Evolutionary conservation across 2,329 filamentous ascomycete species (phyloP), one percentile per base, ranked within the genome.

Genomic region (Microdochium bolleyi): DNA sequence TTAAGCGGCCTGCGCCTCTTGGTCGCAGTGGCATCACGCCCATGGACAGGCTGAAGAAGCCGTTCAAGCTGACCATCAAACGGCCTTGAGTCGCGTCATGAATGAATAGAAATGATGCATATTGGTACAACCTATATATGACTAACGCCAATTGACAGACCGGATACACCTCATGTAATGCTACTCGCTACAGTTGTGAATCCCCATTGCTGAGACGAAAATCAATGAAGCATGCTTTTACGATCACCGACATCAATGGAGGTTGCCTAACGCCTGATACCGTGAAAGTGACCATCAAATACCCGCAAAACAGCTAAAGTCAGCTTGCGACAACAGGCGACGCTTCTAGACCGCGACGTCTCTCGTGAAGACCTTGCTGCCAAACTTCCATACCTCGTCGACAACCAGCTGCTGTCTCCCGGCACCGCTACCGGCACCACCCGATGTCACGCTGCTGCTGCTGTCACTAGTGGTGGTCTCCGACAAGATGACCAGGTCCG

Each of bases 371-470:
- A 86, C 76, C 58, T 74, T 73, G 34, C 70, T 70, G 5, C 88
- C 87, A 72, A 89, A 89, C 70, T 91, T 91, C 87, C 87, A 91
- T 21, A 90, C 87, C 68, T 89, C 80, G 55, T 89, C 84, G n/a
- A 91, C 74, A 11, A 78, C 72, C 41, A 92, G 70, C 41, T 46
- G 41, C 41, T 46, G 41, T 19, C 19, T 16, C 34, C n/a, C 7
- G 9, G 7, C 14, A 19, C 14, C 13, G 41, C 34, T 16, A 5
- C 41, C 7, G 19, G 13, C 21, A 13, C 16, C 41, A 7, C 11
- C 37, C 37, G 37, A 8, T n/a, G 41, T 22, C 9, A 11, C 13
- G 54, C 74, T 76, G 56, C 68, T 73, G 38, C 60, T 64, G 11
- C 75, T 76, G 44, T 70, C 68, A 9, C 58, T 69, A 49, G 64